Evolutionary conservation across 208 protist genomes (phyloP), one percentile per base, ranked within the genome.

Genomic region (Wallacemonas sp.): DNA sequence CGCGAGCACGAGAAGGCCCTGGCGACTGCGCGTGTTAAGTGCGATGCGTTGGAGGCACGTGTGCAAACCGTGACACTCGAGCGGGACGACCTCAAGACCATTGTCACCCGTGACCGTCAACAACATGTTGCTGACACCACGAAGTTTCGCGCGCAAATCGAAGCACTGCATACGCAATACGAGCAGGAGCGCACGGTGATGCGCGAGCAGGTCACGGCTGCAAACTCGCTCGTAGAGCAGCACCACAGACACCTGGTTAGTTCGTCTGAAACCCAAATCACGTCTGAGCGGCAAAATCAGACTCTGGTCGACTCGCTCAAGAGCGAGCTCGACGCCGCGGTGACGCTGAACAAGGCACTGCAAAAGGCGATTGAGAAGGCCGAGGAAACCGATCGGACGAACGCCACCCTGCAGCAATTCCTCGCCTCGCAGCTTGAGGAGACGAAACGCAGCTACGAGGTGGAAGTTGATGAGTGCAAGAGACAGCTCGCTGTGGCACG

Each of bases 401-500:
- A 96, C 65, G 70, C 92, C 2, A 75, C 84, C 0, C 77, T 96
- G 24, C 81, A 95, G 87, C 88, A 96, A 68, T 57, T 96, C 30
- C 74, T 96, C 4, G 90, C 92, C 58, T 57, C 75, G 1, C 91
- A 96, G 48, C 60, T 96, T 6, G 87, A 93, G 5, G 80, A 92
- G 32, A 82, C 81, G 32, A 90, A 85, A 32, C 78, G 81, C 23
- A 85, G 73, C 16, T 86, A 79, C 49, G 81, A 96, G 39, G 73
- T 76, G 27, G 63, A 80, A 16, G 11, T 94, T 11, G 70, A 73
- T 23, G 87, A 87, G 9, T 80, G 88, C 49, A 68, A 70, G n/a
- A 55, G 75, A 48, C 62, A 69, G 21, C 70, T 65, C 9, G 56
- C 29, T 2, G 43, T 24, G 3, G 68, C 77, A 6, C 70, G 82